Base-by-base conservation (phyloP, 2,329 filamentous ascomycete genomes). In the Claviceps monticola region DNA sequence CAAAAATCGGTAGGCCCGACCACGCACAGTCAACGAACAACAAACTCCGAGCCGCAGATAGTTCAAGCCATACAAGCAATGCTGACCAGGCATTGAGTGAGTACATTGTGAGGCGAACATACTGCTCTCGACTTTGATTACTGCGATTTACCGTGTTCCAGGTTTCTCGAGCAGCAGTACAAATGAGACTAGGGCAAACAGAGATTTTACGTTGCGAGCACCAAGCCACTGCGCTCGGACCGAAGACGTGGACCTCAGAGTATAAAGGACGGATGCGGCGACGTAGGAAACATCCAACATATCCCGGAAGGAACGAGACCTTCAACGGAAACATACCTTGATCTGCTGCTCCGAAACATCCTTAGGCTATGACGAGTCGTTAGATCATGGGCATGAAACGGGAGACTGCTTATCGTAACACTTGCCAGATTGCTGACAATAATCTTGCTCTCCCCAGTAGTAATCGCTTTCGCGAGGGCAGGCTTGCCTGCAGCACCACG, bases 301-400 rank as follows among this genome's bases (percentile, higher is more conserved):
- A 83, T 77, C 80, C 82, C 80, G 68, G 77, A 78, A 75, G 81
- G 75, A 71, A 66, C 71, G 68, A 73, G 70, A 66, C 80, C 83
- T 83, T 84, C 76, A 85, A 80, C 77, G 83, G 89, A 86, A 89
- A 98, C 93, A 94, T 98, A 98, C 93, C 93, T 98, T 97, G 76
- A 98, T 94, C 83, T 94, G 88, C 75, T 75, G 76, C 80, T 97
- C 91, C 74, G 83, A 88, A 71, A 98, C 89, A 82, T 98, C 93
- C 76, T 84, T 83, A 69, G 93, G 93, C 88, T 97, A 29, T 26
- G 9, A 34, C 16, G 21, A 45, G 14, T 9, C 9, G 45, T 52
- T 48, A 44, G 38, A 17, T 13, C 21, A 36, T 39, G 23, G 17
- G 14, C 8, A 23, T n/a, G 45, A 14, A 19, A 21, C 17, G 26